Evolutionary conservation across 306 rosid genomes (phyloP), one percentile per base, ranked within the genome.

Genomic region (Cucurbita argyrosperma): DNA sequence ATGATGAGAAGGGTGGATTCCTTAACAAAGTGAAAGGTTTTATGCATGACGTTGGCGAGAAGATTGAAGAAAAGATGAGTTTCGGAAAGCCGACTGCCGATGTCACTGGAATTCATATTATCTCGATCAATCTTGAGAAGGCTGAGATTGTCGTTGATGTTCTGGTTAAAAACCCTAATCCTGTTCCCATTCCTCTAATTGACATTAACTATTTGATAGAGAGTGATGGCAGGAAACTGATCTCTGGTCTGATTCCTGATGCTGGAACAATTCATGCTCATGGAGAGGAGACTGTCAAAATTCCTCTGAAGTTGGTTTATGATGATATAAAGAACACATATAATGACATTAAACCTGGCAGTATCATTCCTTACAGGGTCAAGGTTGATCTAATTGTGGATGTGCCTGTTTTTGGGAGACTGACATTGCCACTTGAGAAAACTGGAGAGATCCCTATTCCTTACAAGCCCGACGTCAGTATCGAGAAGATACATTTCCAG

Each of bases 21-120:
- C 16, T 95, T 14, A 96, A 87, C 16, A 95, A 84, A 87, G 92
- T 95, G 78, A 89, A 95, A 87, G 97, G 83, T 80, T 95, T 95
- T 84, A 89, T 95, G 75, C 91, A 91, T 0, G 99, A 95, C 78
- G 84, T 95, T 42, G 97, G 97, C 11, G 96, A 95, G 90, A 95
- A 95, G 86, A 84, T 95, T 35, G 96, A 95, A 80, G 97, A 61
- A 71, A 76, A 88, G 15, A 84, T 91, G 16, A 96, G 99, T n/a
- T 89, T 95, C 15, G 96, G 97, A 57, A 95, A 95, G 80, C 99
- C 99, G 4, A 87, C 89, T 5, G 99, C 97, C 0, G 99, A 95
- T 81, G 89, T 95, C 37, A 9, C 85, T 4, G 90, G 19, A 7
- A 71, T 95, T 51, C 97, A 88, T 83, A 76, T 95, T 82, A 90